Base-by-base conservation (phyloP, 139 green algal species). In the Closterium sp. region DNA sequence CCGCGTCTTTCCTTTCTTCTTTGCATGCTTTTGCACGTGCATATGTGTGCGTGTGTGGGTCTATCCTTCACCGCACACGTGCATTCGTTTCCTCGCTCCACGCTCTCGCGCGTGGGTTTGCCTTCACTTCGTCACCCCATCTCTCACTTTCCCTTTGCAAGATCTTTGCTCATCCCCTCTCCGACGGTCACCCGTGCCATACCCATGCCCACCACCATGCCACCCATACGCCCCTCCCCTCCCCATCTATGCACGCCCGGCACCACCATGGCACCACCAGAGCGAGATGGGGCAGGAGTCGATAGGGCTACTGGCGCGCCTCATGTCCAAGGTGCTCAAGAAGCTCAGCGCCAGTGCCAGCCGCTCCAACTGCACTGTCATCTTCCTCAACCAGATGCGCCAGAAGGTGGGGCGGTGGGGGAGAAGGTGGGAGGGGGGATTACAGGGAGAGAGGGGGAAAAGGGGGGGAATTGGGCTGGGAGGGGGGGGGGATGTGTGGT, bases 311-410 rank as follows among this genome's bases (percentile, higher is more conserved):
- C 98, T 99, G 91, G 98, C 98, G 3, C 95, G 98, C 1, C 93
- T 99, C 89, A 99, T 99, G 97, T 97, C 95, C 90, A 94, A 97
- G 50, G 97, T 96, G 34, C 93, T 99, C 92, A 96, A 98, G 31
- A 99, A 99, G 94, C 94, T 99, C 27, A 95, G 96, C 21, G 94
- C 93, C 34, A 98, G 97, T 87, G 97, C 97, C 3, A 94, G 93
- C 90, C 97, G 97, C 73, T 95, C 93, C 92, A 92, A 95, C 85
- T 97, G 95, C 95, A 98, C 97, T 21, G 91, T 99, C 31, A 95
- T 99, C 28, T 98, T 99, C 94, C 93, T 99, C 73, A 99, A 99
- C 94, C 98, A 99, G 95, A 95, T 99, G 4, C 90, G 98, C 0
- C 94, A 97, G 32, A 99, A 99, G 96, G 96, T 97, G 31, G 89